phyloP scores from a whole-genome alignment of 1,284 basidiomycete genomes.

The Fomitopsis betulina region DNA sequence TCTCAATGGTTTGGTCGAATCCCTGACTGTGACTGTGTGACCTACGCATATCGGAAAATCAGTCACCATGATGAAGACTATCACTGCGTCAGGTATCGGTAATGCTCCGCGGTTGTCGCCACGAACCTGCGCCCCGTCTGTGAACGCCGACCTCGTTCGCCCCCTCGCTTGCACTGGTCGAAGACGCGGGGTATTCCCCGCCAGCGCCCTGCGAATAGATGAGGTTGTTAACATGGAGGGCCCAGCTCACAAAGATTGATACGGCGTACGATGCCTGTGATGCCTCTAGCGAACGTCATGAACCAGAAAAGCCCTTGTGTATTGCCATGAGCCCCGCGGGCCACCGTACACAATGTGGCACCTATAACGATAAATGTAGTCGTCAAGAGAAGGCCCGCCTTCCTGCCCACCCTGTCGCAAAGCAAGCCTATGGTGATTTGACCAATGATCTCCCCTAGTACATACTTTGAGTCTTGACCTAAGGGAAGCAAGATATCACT shows the following conservation, averaged over 20 bases:
- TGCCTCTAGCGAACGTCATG: slow-evolving; percentile 67
- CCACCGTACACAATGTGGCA: slow-evolving; percentile 66
- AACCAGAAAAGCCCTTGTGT: slow-evolving; percentile 72
- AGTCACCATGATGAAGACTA: slow-evolving; percentile 74
- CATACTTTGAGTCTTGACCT: background rate
- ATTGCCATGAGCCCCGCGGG: slow-evolving; percentile 58
- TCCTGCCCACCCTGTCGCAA: slow-evolving; percentile 70
- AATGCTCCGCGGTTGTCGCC: background rate
- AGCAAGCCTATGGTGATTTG: slow-evolving; percentile 64
- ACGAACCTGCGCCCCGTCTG: slow-evolving; percentile 54
- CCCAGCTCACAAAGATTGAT: background rate
- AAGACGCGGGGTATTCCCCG: slow-evolving; percentile 78
- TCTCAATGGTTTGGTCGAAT: background rate
- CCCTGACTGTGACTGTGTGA: background rate
- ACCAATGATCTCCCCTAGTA: slow-evolving; percentile 56
- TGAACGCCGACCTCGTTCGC: slow-evolving; percentile 67
- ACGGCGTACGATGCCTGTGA: slow-evolving; percentile 59
- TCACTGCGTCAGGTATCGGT: background rate
- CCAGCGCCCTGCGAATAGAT: slow-evolving; percentile 53
- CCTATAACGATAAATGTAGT: slow-evolving; percentile 71
- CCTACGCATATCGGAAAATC: slow-evolving; percentile 57
- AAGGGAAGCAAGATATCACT: background rate
- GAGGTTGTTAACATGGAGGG: background rate
- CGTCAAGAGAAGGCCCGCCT: slow-evolving; percentile 66
- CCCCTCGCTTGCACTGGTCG: slow-evolving; percentile 63